These are phyloP conservation scores for Myxozyma kluyveri DNA, from an alignment of 805 yeast species.

Conservation along the genomic window DNA sequence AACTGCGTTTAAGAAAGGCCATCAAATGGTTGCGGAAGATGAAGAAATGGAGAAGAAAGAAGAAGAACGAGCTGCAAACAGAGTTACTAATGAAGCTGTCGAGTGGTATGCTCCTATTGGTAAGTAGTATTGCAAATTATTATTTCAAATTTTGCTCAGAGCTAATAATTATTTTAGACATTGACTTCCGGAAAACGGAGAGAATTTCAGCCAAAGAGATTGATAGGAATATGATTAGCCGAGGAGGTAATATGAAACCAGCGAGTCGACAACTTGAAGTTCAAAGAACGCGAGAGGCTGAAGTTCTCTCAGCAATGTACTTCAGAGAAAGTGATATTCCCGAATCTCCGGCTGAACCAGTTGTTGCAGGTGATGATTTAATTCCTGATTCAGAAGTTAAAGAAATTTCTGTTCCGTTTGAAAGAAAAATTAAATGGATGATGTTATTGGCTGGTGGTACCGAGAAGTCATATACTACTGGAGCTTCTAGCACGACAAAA, in stretches of 20 bases:
- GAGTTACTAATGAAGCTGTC: slow-evolving; percentile 14
- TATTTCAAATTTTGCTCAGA: not conserved
- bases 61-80: not conserved
- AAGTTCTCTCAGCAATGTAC: slow-evolving; percentile 31
- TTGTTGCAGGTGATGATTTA: slow-evolving; percentile 8
- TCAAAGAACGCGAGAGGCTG: slow-evolving; percentile 33
- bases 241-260: slow-evolving; percentile 36
- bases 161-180: not conserved
- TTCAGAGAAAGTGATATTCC: slow-evolving; percentile 28
- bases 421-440: slow-evolving; percentile 10
- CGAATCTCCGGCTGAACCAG: slow-evolving; percentile 33
- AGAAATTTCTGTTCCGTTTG: slow-evolving; percentile 18
- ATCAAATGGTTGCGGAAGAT: slow-evolving; percentile 25
- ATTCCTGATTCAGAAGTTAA: not conserved
- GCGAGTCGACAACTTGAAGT: slow-evolving; percentile 33
- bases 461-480: no score
- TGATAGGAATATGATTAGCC: slow-evolving; percentile 32
- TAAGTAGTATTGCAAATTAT: not conserved
- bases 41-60: slow-evolving; percentile 27
- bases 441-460: not conserved
- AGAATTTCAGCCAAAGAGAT: slow-evolving; percentile 25
- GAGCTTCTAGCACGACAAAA: no score
- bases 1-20: slow-evolving; percentile 9
- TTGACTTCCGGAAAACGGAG: slow-evolving; percentile 19
- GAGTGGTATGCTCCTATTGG: slow-evolving; percentile 29